Conservation (phyloP, 345 rosid genomes). For the Lenwebbia sp. region DNA sequence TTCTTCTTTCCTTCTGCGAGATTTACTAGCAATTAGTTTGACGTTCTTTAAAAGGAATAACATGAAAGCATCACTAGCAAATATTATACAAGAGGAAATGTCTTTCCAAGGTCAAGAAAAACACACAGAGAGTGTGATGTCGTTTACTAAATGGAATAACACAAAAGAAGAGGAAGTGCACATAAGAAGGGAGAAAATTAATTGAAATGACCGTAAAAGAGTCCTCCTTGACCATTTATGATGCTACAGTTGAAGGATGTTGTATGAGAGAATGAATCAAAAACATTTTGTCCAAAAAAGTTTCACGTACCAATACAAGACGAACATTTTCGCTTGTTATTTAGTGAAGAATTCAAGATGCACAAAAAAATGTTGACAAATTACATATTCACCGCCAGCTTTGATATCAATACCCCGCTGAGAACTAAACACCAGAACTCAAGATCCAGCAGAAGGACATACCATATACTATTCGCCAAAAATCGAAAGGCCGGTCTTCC, state of each 20-base stretch:
- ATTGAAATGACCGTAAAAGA: neutral
- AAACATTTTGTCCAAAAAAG: neutral
- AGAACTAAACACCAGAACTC: neutral
- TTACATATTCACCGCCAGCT: neutral
- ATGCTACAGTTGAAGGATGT: neutral
- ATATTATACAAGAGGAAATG: neutral
- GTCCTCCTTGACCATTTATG: neutral
- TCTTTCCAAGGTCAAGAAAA: neutral
- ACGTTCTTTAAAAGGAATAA: neutral
- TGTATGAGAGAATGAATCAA: neutral
- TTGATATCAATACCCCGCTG: neutral
- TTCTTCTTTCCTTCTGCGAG: neutral
- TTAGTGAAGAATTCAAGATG: neutral
- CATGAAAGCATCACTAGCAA: neutral
- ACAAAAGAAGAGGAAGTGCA: neutral
- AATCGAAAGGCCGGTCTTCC: conserved; percentile 24
- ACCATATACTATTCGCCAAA: conserved; percentile 32
- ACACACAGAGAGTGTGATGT: neutral
- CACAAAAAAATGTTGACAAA: neutral
- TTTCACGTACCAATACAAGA: neutral
- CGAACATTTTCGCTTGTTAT: neutral
- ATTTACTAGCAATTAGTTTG: neutral
- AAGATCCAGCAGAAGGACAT: neutral
- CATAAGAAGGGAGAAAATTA: neutral
- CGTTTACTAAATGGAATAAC: neutral